Evolutionary conservation across 768 basidiomycete species (phyloP), one percentile per base, ranked within the genome.

Genomic region (Cantharellus cinnabarinus): DNA sequence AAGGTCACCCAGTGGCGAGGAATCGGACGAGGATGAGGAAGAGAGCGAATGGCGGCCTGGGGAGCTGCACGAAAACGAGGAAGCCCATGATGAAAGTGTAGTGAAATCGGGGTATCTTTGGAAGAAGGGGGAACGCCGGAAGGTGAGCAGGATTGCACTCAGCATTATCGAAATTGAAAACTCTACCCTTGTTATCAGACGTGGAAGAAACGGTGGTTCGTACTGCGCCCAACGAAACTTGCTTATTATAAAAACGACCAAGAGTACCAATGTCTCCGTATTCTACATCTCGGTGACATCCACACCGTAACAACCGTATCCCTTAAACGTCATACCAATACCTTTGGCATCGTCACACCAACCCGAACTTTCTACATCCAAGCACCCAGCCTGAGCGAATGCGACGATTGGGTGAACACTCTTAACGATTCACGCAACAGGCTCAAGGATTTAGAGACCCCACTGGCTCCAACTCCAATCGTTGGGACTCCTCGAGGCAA

Each of bases 191-290:
- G 55, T 54, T 62, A 14, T n/a, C 67, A 94, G 91, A 90, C 86
- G 1, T 99, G 95, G 95, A 97, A 98, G 77, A 93, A 91, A 71
- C 79, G 93, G 29, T 98, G 94, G 94, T 98, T 98, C 65, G 95
- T 99, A 2, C 73, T 99, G 60, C 80, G 94, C 15, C 80, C 89
- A 0, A 85, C 85, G 2, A 89, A 95, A 70, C 73, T 99, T 56
- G 90, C 90, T 2, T 97, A 94, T 71, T 98, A 98, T 79, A 97
- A 98, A 75, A 89, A 79, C 54, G 82, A 85, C 40, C 85, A 87
- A 59, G 94, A 99, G 71, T 98, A 98, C 72, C 77, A 93, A 69
- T 79, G 97, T 2, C 81, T 90, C 37, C 82, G 85, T 20, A 79
- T 95, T 10, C 79, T 97, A 60, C 87, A 91, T 64, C 77, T 98